phyloP scores from a whole-genome alignment of 257 asterid genomes.

The Gardenia jasminoides region DNA sequence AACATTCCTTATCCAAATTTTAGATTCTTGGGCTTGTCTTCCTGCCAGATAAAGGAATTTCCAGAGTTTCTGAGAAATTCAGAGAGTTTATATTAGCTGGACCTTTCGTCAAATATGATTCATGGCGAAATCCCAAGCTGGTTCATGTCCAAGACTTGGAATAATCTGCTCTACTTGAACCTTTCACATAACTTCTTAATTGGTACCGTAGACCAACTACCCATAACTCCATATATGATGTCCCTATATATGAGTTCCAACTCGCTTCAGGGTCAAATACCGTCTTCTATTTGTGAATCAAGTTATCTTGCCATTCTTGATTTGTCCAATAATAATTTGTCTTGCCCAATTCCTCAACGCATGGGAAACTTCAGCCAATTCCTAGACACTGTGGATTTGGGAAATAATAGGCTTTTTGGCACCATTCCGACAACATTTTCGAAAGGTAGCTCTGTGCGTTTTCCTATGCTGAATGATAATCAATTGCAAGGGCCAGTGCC shows the following conservation, averaged over 20 bases:
- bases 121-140: neutral
- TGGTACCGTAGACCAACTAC: neutral
- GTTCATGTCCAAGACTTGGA: neutral
- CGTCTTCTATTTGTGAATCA: neutral
- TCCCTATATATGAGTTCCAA: neutral
- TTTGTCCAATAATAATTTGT: slow-evolving; percentile 4
- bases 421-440: neutral
- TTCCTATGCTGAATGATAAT: slow-evolving; percentile 18
- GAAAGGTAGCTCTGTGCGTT: neutral
- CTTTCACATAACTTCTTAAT: neutral
- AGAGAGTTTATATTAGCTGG: no score
- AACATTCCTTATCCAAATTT: no score
- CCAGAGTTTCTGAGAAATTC: neutral
- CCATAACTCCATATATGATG: no score
- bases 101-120: neutral
- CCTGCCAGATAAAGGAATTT: neutral
- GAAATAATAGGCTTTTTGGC: neutral
- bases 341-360: slow-evolving; percentile 10
- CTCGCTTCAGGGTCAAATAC: neutral
- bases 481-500: slow-evolving; percentile 18
- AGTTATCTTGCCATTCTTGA: neutral
- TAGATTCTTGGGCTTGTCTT: neutral
- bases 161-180: neutral
- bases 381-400: slow-evolving; percentile 4
- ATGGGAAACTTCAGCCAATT: slow-evolving; percentile 4